Conservation (phyloP, 2,329 filamentous ascomycete species). For the Botryotinia globosa region DNA sequence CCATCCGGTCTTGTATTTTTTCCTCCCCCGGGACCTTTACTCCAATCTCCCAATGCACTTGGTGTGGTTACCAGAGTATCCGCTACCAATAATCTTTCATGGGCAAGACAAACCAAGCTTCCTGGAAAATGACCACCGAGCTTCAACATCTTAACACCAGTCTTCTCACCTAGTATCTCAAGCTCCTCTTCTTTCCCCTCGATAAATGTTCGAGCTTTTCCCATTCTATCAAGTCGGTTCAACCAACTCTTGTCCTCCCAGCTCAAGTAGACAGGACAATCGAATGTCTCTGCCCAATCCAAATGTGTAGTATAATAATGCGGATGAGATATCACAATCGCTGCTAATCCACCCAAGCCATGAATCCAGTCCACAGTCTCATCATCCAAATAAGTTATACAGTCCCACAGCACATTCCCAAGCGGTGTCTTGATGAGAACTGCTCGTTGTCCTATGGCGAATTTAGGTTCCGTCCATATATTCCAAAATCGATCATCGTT, state of each 20-base stretch:
- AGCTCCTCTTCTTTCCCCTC: conserved; percentile 42
- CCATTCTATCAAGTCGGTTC: conserved; percentile 43
- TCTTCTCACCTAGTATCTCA: conserved; percentile 40
- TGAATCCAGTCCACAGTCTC: conserved; percentile 59
- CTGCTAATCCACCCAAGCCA: conserved; percentile 61
- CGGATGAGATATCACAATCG: conserved; percentile 75
- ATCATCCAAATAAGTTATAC: conserved; percentile 65
- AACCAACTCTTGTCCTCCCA: conserved; percentile 66
- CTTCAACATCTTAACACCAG: conserved; percentile 62
- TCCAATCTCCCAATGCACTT: conserved; percentile 50
- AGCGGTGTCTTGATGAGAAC: conserved; percentile 62
- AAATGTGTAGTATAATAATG: conserved; percentile 79
- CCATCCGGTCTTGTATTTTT: conserved; percentile 43
- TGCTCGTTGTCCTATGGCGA: conserved; percentile 74
- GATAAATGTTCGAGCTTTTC: conserved; percentile 49
- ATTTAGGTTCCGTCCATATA: conserved; percentile 52
- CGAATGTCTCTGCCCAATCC: conserved; percentile 68
- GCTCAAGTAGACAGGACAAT: conserved; percentile 67
- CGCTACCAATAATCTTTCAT: conserved; percentile 64
- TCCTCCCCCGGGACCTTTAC: conserved; percentile 43
- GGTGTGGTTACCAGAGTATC: conserved; percentile 75
- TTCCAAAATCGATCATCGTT: conserved; percentile 46
- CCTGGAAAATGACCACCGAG: conserved; percentile 79
- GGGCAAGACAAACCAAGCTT: conserved; percentile 64
- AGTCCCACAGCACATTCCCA: conserved; percentile 80